Base-by-base conservation (phyloP, 2,329 filamentous ascomycete species). In the Claviceps purpurea region DNA sequence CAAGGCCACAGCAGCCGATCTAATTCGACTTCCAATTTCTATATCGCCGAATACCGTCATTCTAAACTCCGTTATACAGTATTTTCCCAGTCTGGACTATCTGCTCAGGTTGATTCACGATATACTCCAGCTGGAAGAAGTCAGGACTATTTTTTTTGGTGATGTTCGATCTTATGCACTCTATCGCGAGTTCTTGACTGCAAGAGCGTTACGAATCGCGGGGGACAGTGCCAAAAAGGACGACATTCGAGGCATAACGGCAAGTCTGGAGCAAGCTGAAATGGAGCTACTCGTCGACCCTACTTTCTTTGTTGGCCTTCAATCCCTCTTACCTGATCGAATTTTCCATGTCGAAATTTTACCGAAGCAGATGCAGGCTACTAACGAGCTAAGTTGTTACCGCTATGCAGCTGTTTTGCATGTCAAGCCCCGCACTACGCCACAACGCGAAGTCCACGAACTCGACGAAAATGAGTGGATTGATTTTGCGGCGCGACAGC, bases 11-110 rank as follows among this genome's bases (percentile, higher is more conserved):
- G 46, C 41, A 13, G 41, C 38, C 14, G 16, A 39, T 39, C 38
- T 39, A 5, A n/a, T 3, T n/a, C 38, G 3, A 39, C 5, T 39
- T 39, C 16, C 38, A n/a, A 5, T 39, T 39, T n/a, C 38, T 14
- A 18, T 20, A 10, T 47, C 50, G 0, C 54, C 60, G 0, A 50
- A 57, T 1, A 43, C 62, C 1, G 59, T 61, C 5, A 48, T 65
- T 4, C 10, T 65, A 34, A 64, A 64, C 47, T 64, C 62, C 0
- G 62, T 63, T 0, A 56, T 53, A 0, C 62, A 64, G 18, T 63
- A 64, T 37, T 64, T 64, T 38, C 62, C 62, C 6, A 60, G 49
- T 8, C 55, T 52, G 16, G 56, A 59, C 1, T 64, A 64, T n/a
- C n/a, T 64, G 1, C 20, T 50, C 0, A 49, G 54, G 3, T 52